A percentile compares a stretch with the other conserved stretches of the same genome.
These are phyloP conservation scores for Nowakowskiella sp. DNA, from an alignment of 192 early-diverging fungal species.

Conservation along the genomic window DNA sequence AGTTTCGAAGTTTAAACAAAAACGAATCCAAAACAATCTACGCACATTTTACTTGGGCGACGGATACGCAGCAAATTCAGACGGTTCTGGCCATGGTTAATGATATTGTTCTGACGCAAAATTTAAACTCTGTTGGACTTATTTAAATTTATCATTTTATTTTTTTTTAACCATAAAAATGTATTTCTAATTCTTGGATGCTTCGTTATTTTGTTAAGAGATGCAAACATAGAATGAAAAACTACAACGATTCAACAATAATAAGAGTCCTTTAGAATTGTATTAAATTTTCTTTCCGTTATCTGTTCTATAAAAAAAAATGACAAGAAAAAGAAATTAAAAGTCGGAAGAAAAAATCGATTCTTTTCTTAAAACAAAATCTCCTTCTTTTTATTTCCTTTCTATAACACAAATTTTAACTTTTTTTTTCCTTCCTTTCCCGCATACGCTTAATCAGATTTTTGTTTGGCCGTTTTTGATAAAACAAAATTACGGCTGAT, in stretches of 20 bases:
- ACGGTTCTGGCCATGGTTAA: conserved; percentile 46
- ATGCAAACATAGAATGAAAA: no score
- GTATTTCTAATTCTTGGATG: no score
- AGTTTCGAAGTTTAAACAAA: conserved; percentile 36
- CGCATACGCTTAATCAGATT: background rate
- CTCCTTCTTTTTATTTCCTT: background rate
- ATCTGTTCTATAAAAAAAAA: conserved; percentile 3
- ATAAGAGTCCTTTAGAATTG: no score
- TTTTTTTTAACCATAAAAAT: no score
- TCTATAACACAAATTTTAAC: background rate
- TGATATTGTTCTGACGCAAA: conserved; percentile 34
- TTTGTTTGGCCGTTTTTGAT: background rate
- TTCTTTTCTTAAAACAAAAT: background rate
- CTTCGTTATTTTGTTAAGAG: no score
- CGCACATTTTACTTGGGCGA: conserved; percentile 55
- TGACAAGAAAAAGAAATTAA: background rate
- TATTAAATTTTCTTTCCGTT: no score
- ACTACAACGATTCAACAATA: no score
- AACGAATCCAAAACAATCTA: conserved; percentile 42
- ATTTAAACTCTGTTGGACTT: no score
- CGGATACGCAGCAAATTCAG: conserved; percentile 50
- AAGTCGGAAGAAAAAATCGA: background rate
- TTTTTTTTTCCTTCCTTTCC: background rate
- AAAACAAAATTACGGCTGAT: conserved; percentile 41
- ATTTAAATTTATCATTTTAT: no score